phyloP scores from a whole-genome alignment of 2,329 filamentous ascomycete genomes.

The Bretziella fagacearum region DNA sequence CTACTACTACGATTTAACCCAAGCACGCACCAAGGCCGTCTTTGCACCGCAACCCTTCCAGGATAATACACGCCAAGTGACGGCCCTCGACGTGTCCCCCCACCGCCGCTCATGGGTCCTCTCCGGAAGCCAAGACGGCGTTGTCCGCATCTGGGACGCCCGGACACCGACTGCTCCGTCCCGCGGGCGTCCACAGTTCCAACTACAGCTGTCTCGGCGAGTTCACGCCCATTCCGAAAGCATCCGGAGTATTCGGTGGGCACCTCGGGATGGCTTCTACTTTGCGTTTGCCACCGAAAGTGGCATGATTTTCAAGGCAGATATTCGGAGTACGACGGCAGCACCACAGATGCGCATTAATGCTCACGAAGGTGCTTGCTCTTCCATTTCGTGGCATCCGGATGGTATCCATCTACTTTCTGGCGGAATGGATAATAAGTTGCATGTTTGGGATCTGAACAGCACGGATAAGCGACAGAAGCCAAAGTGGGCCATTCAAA shows the following conservation, averaged over 20 bases:
- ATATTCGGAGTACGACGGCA: slow-evolving; percentile 39
- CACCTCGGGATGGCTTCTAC: slow-evolving; percentile 40
- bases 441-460: slow-evolving; percentile 49
- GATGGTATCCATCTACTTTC: slow-evolving; percentile 50
- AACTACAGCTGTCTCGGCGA: slow-evolving; percentile 33
- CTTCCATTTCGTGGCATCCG: slow-evolving; percentile 48
- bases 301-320: slow-evolving; percentile 47
- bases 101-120: slow-evolving; percentile 39
- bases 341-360: slow-evolving; percentile 35
- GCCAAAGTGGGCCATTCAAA: slow-evolving; percentile 42
- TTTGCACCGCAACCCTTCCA: slow-evolving; percentile 35
- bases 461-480: slow-evolving; percentile 47
- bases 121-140: slow-evolving; percentile 47
- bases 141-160: slow-evolving; percentile 44
- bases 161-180: slow-evolving; percentile 31
- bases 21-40: slow-evolving; percentile 28
- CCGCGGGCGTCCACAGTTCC: slow-evolving; percentile 23
- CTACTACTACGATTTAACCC: slow-evolving; percentile 43
- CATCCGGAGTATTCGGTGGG: slow-evolving; percentile 49
- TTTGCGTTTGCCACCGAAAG: slow-evolving; percentile 49
- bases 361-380: slow-evolving; percentile 43
- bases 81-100: slow-evolving; percentile 45
- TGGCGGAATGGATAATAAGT: slow-evolving; percentile 42
- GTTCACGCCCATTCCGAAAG: slow-evolving; percentile 36
- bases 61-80: slow-evolving; percentile 47